These are phyloP conservation scores for Lophiostoma macrostomum DNA, from an alignment of 495 filamentous ascomycete genomes.

Conservation along the genomic window DNA sequence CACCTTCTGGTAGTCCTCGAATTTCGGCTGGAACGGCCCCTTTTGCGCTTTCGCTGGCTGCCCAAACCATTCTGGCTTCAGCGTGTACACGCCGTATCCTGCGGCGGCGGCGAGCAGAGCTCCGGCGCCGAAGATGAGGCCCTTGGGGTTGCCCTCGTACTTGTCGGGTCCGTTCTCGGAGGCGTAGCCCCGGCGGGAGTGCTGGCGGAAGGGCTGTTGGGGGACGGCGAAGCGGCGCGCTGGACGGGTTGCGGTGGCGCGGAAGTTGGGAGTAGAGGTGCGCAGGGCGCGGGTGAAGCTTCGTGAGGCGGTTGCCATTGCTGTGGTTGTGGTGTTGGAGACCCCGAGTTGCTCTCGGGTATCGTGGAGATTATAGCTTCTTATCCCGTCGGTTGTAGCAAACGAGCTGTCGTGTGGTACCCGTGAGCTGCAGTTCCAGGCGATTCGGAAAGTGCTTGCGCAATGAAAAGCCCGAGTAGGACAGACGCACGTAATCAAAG, in stretches of 20 bases:
- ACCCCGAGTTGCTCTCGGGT: neutral
- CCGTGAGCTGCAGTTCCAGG: too few species aligned
- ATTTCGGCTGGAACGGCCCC: slow-evolving; percentile 66
- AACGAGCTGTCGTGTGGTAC: too few species aligned
- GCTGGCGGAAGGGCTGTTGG: slow-evolving; percentile 19
- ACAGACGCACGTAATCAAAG: too few species aligned
- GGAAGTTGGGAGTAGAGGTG: slow-evolving; percentile 23
- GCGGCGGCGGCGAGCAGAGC: slow-evolving; percentile 60
- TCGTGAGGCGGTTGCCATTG: slow-evolving; percentile 29
- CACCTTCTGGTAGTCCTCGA: slow-evolving; percentile 92
- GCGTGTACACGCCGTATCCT: slow-evolving; percentile 67
- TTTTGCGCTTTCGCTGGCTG: slow-evolving; percentile 7
- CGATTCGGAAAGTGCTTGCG: too few species aligned
- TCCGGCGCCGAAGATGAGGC: slow-evolving; percentile 50
- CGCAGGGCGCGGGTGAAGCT: slow-evolving; percentile 29
- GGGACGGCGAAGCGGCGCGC: slow-evolving; percentile 18
- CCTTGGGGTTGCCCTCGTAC: slow-evolving; percentile 19
- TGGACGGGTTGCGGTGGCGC: slow-evolving; percentile 13
- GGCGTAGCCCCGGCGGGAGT: slow-evolving; percentile 25
- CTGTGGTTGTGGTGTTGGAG: neutral
- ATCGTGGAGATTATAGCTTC: too few species aligned
- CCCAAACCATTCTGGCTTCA: slow-evolving; percentile 46
- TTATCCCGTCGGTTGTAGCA: too few species aligned
- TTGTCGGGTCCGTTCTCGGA: slow-evolving; percentile 11
- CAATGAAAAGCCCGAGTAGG: too few species aligned